phyloP scores from a whole-genome alignment of 2,329 filamentous ascomycete genomes.

The Fusarium abutilonis region DNA sequence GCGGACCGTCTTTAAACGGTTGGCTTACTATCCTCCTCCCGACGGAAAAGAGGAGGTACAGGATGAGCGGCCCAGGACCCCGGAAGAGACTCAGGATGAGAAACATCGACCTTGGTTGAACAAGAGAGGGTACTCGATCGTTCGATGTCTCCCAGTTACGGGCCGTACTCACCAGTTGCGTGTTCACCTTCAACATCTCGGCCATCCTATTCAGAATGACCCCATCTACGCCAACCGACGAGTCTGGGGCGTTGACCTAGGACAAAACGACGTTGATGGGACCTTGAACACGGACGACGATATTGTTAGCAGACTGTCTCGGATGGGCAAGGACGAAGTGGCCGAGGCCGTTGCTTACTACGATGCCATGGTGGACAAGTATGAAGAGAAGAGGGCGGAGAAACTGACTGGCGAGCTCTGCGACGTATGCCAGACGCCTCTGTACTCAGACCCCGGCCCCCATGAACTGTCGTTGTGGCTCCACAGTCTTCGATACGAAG shows the following conservation, averaged over 20 bases:
- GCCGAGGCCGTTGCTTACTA: constrained; percentile 93
- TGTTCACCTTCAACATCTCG: constrained; percentile 93
- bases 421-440: constrained; percentile 81
- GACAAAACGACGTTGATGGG: constrained; percentile 71
- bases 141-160: constrained; percentile 91
- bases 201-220: constrained; percentile 95
- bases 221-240: constrained; percentile 96
- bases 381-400: constrained; percentile 90
- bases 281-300: constrained; percentile 83
- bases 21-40: constrained; percentile 85
- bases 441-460: constrained; percentile 90
- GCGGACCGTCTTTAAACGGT: constrained; percentile 86
- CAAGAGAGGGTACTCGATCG: constrained; percentile 89
- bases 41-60: constrained; percentile 34
- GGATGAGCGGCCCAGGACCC: constrained; percentile 42
- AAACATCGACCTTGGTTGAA: constrained; percentile 55
- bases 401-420: constrained; percentile 90
- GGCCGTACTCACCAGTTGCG: constrained; percentile 94
- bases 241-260: constrained; percentile 87
- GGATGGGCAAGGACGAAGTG: constrained; percentile 94
- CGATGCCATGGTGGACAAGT: constrained; percentile 90
- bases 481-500: constrained; percentile 90
- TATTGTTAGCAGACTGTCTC: constrained; percentile 83
- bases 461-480: constrained; percentile 95
- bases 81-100: constrained; percentile 36